Evolutionary conservation across 805 yeast genomes (phyloP).

Genomic region (Ogataea ganodermae): DNA sequence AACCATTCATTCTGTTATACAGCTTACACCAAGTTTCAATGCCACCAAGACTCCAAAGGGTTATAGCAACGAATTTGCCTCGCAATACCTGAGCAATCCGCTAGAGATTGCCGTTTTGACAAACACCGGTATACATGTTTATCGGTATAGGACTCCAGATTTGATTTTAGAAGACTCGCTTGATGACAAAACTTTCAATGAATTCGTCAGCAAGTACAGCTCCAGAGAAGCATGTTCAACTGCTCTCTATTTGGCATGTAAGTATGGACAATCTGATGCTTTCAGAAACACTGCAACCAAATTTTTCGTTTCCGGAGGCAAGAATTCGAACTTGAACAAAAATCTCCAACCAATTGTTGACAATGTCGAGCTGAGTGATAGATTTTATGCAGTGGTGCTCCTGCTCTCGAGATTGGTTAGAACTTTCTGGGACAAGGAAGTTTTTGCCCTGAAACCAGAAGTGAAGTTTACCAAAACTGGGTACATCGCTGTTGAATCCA

Average conservation of each 20-base stretch:
- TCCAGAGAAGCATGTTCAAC: conserved; percentile 88
- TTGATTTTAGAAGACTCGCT: conserved; percentile 66
- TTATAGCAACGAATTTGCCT: conserved; percentile 81
- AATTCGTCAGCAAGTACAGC: conserved; percentile 79
- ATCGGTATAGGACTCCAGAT: conserved; percentile 78
- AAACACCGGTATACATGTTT: conserved; percentile 71
- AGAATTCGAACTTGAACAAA: conserved; percentile 46
- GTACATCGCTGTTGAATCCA: conserved; percentile 37
- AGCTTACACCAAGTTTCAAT: conserved; percentile 66
- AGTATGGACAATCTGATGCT: conserved; percentile 59
- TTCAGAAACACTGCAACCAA: conserved; percentile 50
- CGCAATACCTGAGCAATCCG: conserved; percentile 71
- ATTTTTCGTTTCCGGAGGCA: conserved; percentile 55
- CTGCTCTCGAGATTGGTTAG: conserved; percentile 77
- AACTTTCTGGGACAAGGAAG: conserved; percentile 73
- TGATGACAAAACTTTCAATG: conserved; percentile 63
- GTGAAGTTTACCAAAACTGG: conserved; percentile 40
- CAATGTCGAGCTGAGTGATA: conserved; percentile 84
- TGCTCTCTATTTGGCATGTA: conserved; percentile 80
- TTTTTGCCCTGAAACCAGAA: conserved; percentile 48
- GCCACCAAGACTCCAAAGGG: conserved; percentile 79
- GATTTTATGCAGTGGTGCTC: conserved; percentile 85
- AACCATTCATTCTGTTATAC: conserved; percentile 70
- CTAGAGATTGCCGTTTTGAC: conserved; percentile 83
- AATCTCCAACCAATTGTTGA: conserved; percentile 50